Conservation (phyloP, 305 asterid species). For the Fraxinus sp. region DNA sequence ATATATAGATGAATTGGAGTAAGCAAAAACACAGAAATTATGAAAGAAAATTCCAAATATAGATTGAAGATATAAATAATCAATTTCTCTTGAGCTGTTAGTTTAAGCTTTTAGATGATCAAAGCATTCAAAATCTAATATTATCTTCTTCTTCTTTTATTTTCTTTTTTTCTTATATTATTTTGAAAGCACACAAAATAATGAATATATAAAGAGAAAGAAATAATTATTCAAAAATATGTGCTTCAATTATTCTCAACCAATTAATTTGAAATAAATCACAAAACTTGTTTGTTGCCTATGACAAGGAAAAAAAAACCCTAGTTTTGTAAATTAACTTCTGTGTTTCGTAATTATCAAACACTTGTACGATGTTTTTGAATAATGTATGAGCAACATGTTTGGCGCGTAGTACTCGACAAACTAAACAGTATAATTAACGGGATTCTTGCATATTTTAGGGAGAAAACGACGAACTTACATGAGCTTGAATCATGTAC, state of each 20-base stretch:
- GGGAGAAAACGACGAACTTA: slow-evolving; percentile 28
- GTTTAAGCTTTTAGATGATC: not conserved
- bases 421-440: not conserved
- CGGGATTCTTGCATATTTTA: not conserved
- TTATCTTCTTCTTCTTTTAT: too few species aligned
- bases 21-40: not conserved
- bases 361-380: too few species aligned
- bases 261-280: not conserved
- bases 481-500: slow-evolving; percentile 58
- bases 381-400: not conserved
- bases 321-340: not conserved
- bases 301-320: not conserved
- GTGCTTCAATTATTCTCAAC: not conserved
- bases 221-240: not conserved
- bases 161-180: too few species aligned
- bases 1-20: not conserved
- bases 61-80: not conserved
- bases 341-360: too few species aligned
- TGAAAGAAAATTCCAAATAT: not conserved
- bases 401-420: not conserved
- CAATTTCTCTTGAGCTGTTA: not conserved
- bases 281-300: not conserved
- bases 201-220: not conserved
- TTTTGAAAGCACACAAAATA: not conserved
- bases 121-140: not conserved